Evolutionary conservation across 2,329 filamentous ascomycete genomes (phyloP), one percentile per base, ranked within the genome.

Genomic region (Penicillium freii): DNA sequence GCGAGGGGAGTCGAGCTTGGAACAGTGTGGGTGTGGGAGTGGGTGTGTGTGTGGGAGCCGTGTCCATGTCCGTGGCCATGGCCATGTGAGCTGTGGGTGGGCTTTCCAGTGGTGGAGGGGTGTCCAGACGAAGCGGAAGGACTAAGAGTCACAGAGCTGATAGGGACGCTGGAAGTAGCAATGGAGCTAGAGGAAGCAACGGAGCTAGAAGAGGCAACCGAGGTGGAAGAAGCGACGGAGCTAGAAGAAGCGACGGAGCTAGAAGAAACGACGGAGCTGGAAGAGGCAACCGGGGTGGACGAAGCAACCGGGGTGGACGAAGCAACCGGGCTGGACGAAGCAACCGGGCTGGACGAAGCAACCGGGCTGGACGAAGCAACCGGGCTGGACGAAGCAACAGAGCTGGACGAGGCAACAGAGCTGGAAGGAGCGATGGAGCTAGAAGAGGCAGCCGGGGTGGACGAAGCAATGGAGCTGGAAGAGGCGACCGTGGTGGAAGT

Each of bases 331-430:
- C 43, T 51, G 5, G 54, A 42, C 11, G 53, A 23, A 4, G 36
- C 27, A 9, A 25, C 40, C 0, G 42, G 29, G 43, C 5, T 31
- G 8, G 42, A n/a, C 1, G 51, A 29, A 10, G 31, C 36, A 6
- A 9, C 34, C 0, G 31, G 51, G 54, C 47, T 61, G 6, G 64
- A 59, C 5, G 43, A 33, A 1, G 29, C 27, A 11, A 43, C 38
- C 5, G 51, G 36, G 39, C 31, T 44, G 3, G 55, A 52, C 11
- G 44, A 25, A 11, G 23, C 19, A 2, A 40, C 38, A 0, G 62
- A 54, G 58, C 56, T 62, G 5, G 63, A 55, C 9, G 40, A 48
- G 1, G 17, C 36, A 38, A 31, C 45, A 9, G 50, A 23, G 40
- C 27, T 38, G 5, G 56, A 51, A 5, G 51, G 34, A 17, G 29